A percentile compares a stretch with the other conserved stretches of the same genome.
phyloP scores from a whole-genome alignment of 108 stramenopile genomes.

The Parietichytrium sp. region DNA sequence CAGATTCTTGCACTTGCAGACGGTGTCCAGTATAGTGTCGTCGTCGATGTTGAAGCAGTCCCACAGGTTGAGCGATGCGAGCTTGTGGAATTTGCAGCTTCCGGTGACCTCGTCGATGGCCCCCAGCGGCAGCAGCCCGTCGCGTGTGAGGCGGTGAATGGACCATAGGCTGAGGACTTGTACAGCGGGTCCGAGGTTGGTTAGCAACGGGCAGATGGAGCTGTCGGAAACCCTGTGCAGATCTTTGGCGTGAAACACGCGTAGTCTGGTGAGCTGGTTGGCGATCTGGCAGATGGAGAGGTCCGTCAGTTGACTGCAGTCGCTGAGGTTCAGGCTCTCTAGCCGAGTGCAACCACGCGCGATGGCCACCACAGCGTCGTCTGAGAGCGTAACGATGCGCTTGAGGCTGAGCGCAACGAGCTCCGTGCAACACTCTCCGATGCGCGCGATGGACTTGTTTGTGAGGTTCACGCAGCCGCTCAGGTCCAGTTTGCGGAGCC shows the following conservation, averaged over 20 bases:
- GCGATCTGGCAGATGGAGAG: not conserved
- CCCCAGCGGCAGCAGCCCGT: not conserved
- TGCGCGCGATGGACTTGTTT: not conserved
- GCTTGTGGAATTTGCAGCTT: not conserved
- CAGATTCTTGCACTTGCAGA: constrained; percentile 1
- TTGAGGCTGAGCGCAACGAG: constrained; percentile 32
- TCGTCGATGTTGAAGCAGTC: constrained; percentile 28
- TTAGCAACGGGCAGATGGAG: not conserved
- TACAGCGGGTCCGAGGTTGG: not conserved
- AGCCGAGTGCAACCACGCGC: constrained; percentile 74
- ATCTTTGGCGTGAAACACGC: constrained; percentile 29
- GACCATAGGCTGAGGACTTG: constrained; percentile 12
- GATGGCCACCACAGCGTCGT: constrained; percentile 72
- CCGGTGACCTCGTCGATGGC: too few species aligned
- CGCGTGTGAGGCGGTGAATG: not conserved
- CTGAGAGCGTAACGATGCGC: constrained; percentile 67
- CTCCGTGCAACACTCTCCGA: not conserved
- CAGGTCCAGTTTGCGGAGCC: constrained; percentile 2
- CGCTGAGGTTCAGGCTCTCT: constrained; percentile 81
- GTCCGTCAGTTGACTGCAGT: constrained; percentile 12
- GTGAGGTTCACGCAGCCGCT: not conserved
- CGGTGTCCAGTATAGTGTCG: not conserved
- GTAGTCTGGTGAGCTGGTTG: not conserved
- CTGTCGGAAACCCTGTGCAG: not conserved
- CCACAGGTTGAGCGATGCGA: constrained; percentile 22